A percentile compares a stretch with the other conserved stretches of the same genome.
phyloP scores from a whole-genome alignment of 2,329 filamentous ascomycete species.

The Aureobasidium sp. region DNA sequence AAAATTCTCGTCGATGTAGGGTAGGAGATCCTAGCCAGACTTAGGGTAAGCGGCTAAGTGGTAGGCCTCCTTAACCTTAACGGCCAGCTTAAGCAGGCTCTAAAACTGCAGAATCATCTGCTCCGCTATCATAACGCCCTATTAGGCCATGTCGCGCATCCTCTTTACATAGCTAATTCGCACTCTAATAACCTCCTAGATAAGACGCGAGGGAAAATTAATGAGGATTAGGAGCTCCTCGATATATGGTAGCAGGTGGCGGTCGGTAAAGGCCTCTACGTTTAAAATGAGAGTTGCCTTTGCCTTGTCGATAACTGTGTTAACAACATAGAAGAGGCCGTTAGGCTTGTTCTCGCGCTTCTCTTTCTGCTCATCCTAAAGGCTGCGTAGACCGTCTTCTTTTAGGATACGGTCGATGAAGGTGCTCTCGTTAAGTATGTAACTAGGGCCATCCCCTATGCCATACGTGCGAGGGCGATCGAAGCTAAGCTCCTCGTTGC shows the following conservation, averaged over 20 bases:
- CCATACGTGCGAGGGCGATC: constrained; percentile 63
- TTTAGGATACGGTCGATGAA: constrained; percentile 94
- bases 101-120: constrained; percentile 98
- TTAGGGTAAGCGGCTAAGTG: constrained; percentile 75
- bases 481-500: constrained; percentile 91
- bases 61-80: constrained; percentile 87
- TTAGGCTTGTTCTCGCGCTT: constrained; percentile 19
- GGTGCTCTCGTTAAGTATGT: constrained; percentile 79
- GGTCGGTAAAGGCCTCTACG: constrained; percentile 72
- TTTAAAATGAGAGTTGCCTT: constrained; percentile 87
- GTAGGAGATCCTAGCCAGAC: constrained; percentile 88
- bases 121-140: constrained; percentile 88
- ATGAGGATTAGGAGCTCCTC: constrained; percentile 93
- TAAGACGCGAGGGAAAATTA: constrained; percentile 91
- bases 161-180: constrained; percentile 85
- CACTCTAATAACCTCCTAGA: constrained; percentile 92
- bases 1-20: constrained; percentile 94
- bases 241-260: constrained; percentile 90
- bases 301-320: constrained; percentile 82
- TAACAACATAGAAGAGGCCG: constrained; percentile 78
- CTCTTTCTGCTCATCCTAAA: constrained; percentile 60
- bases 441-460: constrained; percentile 51
- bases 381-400: constrained; percentile 84
- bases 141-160: constrained; percentile 89
- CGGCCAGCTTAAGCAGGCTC: constrained; percentile 81